phyloP scores from a whole-genome alignment of 805 yeast species.

The Ogataea corticis region DNA sequence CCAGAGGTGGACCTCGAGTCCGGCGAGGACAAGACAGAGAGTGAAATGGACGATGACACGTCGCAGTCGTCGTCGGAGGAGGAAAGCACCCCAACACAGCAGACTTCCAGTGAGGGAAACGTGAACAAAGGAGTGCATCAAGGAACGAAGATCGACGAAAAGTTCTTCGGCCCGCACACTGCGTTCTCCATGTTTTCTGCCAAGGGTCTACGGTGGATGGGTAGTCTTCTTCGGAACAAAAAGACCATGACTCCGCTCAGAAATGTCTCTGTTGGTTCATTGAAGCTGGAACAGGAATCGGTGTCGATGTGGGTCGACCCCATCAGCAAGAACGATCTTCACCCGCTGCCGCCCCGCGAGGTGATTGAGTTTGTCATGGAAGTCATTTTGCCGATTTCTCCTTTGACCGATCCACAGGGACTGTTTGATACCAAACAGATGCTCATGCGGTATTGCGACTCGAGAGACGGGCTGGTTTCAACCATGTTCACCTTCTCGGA shows the following conservation, averaged over 20 bases:
- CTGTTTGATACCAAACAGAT: constrained; percentile 7
- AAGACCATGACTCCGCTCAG: constrained; percentile 25
- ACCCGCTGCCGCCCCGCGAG: constrained; percentile 35
- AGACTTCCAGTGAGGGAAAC: too few relatives aligned
- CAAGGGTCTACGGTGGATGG: constrained; percentile 43
- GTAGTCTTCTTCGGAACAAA: constrained; percentile 19
- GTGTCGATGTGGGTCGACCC: constrained; percentile 38
- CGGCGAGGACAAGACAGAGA: constrained; percentile 2
- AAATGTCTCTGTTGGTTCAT: constrained; percentile 21
- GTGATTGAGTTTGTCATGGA: constrained; percentile 19
- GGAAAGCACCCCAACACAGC: too few relatives aligned
- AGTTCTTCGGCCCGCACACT: constrained; percentile 30
- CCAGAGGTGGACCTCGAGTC: constrained; percentile 7
- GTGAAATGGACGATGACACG: not conserved
- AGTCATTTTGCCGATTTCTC: not conserved
- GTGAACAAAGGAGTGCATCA: not conserved
- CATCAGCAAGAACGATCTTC: constrained; percentile 25
- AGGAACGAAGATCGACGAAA: constrained; percentile 3
- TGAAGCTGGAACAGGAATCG: constrained; percentile 20
- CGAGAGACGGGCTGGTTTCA: constrained; percentile 26
- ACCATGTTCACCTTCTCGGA: constrained; percentile 35
- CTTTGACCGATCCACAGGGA: not conserved
- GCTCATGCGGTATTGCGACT: constrained; percentile 23
- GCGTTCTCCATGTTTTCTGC: constrained; percentile 43
- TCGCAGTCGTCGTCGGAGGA: not conserved